phyloP scores from a whole-genome alignment of 2,329 filamentous ascomycete genomes.

The Drechmeria coniospora region DNA sequence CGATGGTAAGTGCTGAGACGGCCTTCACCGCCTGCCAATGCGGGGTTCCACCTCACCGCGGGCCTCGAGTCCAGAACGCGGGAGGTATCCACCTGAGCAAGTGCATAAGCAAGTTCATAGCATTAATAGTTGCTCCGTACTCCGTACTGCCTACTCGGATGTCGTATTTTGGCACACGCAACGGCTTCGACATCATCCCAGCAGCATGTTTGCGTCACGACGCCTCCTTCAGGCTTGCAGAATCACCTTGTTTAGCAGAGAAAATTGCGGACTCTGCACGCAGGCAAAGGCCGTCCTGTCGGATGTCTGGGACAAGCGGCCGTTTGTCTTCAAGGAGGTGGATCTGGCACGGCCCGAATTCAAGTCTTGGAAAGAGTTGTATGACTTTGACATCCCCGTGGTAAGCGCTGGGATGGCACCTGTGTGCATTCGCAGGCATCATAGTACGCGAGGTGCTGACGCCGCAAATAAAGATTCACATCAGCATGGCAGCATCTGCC shows the following conservation, averaged over 20 bases:
- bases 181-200: neutral
- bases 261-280: slow-evolving; percentile 55
- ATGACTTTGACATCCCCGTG: slow-evolving; percentile 72
- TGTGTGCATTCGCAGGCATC: no score
- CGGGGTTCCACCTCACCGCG: no score
- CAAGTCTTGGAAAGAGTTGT: slow-evolving; percentile 53
- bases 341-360: slow-evolving; percentile 51
- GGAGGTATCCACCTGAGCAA: no score
- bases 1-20: slow-evolving; percentile 9
- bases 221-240: slow-evolving; percentile 39
- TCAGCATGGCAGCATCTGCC: slow-evolving; percentile 39
- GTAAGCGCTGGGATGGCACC: slow-evolving; percentile 41
- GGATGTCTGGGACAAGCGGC: slow-evolving; percentile 48
- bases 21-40: slow-evolving; percentile 21
- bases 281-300: slow-evolving; percentile 54
- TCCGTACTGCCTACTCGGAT: neutral
- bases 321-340: slow-evolving; percentile 55
- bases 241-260: slow-evolving; percentile 62
- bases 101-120: no score
- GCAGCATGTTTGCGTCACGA: slow-evolving; percentile 33
- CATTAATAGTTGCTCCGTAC: slow-evolving; percentile 1
- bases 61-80: no score
- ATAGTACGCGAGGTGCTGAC: slow-evolving; percentile 1
- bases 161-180: no score
- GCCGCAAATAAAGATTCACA: slow-evolving; percentile 33